These are phyloP conservation scores for Colletotrichum kahawae DNA, from an alignment of 2,329 filamentous ascomycete genomes.

Conservation along the genomic window DNA sequence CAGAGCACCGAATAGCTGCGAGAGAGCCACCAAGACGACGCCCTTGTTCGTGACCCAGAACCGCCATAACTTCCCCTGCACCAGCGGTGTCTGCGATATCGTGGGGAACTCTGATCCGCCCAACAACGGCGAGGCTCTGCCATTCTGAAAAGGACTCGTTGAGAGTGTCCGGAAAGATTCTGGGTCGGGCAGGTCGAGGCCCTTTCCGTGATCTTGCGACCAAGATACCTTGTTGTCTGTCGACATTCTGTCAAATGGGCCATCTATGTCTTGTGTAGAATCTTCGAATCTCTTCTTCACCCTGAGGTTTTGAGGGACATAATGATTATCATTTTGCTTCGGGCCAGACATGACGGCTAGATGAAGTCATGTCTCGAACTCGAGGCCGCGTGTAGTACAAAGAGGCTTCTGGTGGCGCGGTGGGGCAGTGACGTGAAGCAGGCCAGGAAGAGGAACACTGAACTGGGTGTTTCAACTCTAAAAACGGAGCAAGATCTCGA, in stretches of 20 bases:
- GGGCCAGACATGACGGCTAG: conserved; percentile 24
- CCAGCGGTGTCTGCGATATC: background rate
- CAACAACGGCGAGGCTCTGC: conserved; percentile 26
- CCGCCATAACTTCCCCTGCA: conserved; percentile 25
- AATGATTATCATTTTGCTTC: conserved; percentile 15
- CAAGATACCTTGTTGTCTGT: conserved; percentile 27
- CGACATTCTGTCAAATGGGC: conserved; percentile 30
- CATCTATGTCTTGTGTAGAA: conserved; percentile 26
- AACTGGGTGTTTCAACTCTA: background rate
- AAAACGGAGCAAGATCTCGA: background rate
- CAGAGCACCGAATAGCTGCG: conserved; percentile 80
- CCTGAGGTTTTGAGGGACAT: conserved; percentile 26
- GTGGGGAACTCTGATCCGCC: conserved; percentile 24
- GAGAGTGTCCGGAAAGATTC: conserved; percentile 42
- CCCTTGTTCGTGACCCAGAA: conserved; percentile 73
- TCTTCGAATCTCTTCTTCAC: conserved; percentile 27
- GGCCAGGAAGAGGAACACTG: background rate
- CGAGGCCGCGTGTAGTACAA: background rate
- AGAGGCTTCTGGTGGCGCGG: background rate
- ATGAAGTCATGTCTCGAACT: conserved; percentile 1
- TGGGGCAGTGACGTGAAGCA: background rate
- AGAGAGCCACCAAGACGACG: conserved; percentile 72
- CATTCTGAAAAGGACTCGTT: conserved; percentile 40
- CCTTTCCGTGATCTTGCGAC: conserved; percentile 17
- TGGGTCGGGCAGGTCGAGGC: conserved; percentile 31